Base-by-base conservation (phyloP, 208 protist genomes). In the Crithidia bombi region DNA sequence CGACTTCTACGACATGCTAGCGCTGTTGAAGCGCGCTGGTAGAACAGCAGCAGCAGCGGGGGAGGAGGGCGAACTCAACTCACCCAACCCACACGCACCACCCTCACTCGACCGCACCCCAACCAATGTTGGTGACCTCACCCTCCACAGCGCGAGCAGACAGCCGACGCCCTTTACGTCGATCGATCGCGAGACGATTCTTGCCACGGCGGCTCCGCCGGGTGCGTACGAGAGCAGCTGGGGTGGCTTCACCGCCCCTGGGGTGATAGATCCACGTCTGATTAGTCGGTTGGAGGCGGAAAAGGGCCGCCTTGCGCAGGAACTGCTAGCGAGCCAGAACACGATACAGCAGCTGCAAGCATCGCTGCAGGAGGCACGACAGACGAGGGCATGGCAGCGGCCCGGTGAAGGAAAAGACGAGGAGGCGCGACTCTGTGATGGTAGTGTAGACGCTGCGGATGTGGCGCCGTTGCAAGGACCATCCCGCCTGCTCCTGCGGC, bases 1-100 rank as follows among this genome's bases (percentile, higher is more conserved):
- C 19, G 62, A 69, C 52, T 75, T 75, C 63, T 57, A 56, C 63
- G 70, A 69, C 26, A 25, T 23, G n/a, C 44, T 65, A 1, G 62
- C 44, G 11, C 50, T 61, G 17, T 9, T 69, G 28, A 63, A 26
- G 25, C 32, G n/a, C 23, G 28, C 32, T 23, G 9, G 17, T 15
- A 43, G 9, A 33, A 50, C 11, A 30, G 51, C 7, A 26, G 17
- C 35, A 38, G 5, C 21, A 51, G 3, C 7, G 21, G 17, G 23
- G 19, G 14, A 3, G 26, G 12, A n/a, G 21, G 41, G 41, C 1
- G 59, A 21, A 17, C 3, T 52, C 10, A 39, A 43, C 32, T 65
- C 59, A 2, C 59, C 59, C 4, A 43, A 35, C 21, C 59, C 59
- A 33, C 46, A 55, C 21, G 36, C 59, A 11, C 59, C 46, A 9